Conservation (phyloP, 352 stramenopile species). For the Globisporangium perplexum region DNA sequence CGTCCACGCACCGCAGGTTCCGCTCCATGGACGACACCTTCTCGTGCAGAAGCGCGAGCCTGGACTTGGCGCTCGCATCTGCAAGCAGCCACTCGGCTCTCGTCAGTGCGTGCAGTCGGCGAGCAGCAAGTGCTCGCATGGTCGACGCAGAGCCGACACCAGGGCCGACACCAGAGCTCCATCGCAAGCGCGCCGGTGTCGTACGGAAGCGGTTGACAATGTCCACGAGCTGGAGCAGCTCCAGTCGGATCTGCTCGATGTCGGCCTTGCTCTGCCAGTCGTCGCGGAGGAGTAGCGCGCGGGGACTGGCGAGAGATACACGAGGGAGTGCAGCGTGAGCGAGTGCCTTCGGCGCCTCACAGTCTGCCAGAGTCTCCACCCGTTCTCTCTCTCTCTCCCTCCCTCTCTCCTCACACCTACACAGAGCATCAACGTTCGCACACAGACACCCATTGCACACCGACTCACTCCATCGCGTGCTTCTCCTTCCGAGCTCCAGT, state of each 20-base stretch:
- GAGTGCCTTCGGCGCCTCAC: too few relatives aligned
- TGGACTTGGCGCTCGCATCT: conserved; percentile 39
- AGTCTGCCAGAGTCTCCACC: too few relatives aligned
- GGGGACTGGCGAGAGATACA: conserved; percentile 7
- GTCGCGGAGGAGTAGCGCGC: conserved; percentile 30
- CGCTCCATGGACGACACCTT: conserved; percentile 42
- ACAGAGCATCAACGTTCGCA: too few relatives aligned
- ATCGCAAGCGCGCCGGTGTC: neutral
- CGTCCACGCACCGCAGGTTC: conserved; percentile 23
- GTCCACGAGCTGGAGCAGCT: conserved; percentile 52
- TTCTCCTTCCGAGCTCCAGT: too few relatives aligned
- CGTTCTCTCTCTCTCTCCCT: too few relatives aligned
- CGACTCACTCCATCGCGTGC: too few relatives aligned
- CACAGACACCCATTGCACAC: too few relatives aligned
- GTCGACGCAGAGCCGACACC: neutral
- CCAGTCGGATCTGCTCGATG: conserved; percentile 40
- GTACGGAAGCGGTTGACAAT: conserved; percentile 62
- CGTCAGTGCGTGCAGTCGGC: neutral
- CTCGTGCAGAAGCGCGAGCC: conserved; percentile 31
- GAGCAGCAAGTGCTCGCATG: neutral
- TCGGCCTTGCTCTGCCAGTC: conserved; percentile 48
- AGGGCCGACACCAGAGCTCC: neutral
- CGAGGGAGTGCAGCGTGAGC: neutral
- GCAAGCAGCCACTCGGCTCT: neutral
- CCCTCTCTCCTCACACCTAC: too few relatives aligned